Base-by-base conservation (phyloP, 805 yeast genomes). In the Ascoidea tarda region DNA sequence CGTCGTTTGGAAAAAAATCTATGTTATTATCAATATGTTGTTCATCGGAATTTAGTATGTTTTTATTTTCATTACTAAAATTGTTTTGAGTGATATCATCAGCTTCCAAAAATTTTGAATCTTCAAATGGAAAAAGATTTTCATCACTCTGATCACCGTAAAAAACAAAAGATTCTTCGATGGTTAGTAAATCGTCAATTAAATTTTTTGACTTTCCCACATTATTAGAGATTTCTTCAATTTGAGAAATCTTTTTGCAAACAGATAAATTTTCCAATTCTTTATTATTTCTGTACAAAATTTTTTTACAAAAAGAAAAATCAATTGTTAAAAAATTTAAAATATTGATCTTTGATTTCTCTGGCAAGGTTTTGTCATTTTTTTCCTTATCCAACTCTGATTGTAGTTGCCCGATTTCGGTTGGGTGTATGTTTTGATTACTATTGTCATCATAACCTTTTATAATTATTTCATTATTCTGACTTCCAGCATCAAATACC, bases 401-500 rank as follows among this genome's bases (percentile, higher is more conserved):
- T 16, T 52, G 42, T 47, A 56, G 46, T n/a, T 49, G 51, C 14
- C 47, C 46, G 5, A 28, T 38, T 49, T 49, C 53, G 50, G 48
- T 56, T 53, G 48, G 59, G 44, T 48, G 54, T 51, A 46, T 53
- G 45, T 50, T 55, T 44, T 50, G 57, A 46, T 57, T 56, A 16
- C 55, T 16, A n/a, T 31, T 14, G 2, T n/a, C 32, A n/a, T 47
- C 49, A 47, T 28, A 10, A 28, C 2, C 49, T 31, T 10, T 21
- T 8, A 14, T 32, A 8, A 21, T 32, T 8, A 14, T 33, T 44
- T 28, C 10, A 16, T 46, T 47, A 12, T 28, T 5, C 31, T 38
- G 28, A 6, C 66, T 62, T 6, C 69, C 69, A 32, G 87, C 87
- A 60, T 82, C 91, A 60, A 84, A 83, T 1, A 82, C 77, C 3